These are phyloP conservation scores for Parathielavia appendiculata DNA, from an alignment of 495 filamentous ascomycete genomes.

Conservation along the genomic window DNA sequence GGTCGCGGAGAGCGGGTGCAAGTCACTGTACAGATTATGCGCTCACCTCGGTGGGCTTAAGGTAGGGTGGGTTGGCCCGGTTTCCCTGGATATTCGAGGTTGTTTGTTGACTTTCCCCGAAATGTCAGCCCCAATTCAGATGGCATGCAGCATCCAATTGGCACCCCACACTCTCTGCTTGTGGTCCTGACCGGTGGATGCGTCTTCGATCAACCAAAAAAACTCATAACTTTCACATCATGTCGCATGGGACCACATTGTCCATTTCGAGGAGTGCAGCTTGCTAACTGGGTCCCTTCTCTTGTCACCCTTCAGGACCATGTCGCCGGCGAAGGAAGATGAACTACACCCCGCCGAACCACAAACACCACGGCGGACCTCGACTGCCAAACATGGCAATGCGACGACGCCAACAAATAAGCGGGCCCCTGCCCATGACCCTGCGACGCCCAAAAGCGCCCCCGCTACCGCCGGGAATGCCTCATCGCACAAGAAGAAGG, in stretches of 20 bases:
- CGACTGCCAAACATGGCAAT: constrained; percentile 25
- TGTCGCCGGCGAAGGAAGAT: constrained; percentile 29
- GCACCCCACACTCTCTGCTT: background rate
- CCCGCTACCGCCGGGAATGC: constrained; percentile 31
- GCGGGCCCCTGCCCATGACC: constrained; percentile 22
- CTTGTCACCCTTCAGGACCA: constrained; percentile 20
- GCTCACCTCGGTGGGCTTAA: constrained; percentile 23
- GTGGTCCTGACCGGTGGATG: constrained; percentile 8
- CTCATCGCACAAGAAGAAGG: constrained; percentile 31
- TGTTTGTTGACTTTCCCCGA: constrained; percentile 26
- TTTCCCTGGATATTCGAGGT: constrained; percentile 17
- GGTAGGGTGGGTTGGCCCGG: constrained; percentile 9
- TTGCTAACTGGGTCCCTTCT: constrained; percentile 18
- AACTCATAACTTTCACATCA: constrained; percentile 3
- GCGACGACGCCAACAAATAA: constrained; percentile 27
- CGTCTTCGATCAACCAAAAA: constrained; percentile 11
- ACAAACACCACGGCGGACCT: constrained; percentile 17
- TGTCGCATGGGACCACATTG: constrained; percentile 7
- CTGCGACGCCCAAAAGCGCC: constrained; percentile 38
- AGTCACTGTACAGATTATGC: constrained; percentile 19
- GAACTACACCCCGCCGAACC: constrained; percentile 20
- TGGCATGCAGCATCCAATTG: constrained; percentile 16
- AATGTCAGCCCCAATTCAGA: constrained; percentile 10
- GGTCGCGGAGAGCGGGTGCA: background rate
- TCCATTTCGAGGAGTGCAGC: constrained; percentile 16